Evolutionary conservation across 768 basidiomycete genomes (phyloP).

Genomic region (Coprinopsis sp.): DNA sequence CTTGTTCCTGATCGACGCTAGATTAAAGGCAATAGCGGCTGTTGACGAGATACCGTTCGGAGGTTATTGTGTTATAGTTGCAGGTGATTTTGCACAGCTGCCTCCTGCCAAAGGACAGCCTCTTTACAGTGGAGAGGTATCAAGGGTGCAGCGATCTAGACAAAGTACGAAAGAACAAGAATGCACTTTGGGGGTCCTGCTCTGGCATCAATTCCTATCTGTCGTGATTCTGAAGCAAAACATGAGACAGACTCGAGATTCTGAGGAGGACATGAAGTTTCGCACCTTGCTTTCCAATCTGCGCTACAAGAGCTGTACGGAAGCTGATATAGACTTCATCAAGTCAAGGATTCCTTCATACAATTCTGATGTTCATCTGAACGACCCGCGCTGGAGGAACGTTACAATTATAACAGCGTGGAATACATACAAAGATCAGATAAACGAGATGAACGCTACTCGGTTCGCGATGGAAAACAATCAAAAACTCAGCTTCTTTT

Average conservation of each 20-base stretch:
- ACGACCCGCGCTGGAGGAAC: not conserved
- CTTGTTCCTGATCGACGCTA: constrained; percentile 8
- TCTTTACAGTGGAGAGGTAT: constrained; percentile 1
- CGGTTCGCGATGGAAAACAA: not conserved
- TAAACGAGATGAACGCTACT: not conserved
- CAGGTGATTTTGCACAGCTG: constrained; percentile 9
- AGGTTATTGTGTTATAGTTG: constrained; percentile 1
- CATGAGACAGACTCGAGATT: not conserved
- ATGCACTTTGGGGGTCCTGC: not conserved
- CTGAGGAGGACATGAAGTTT: not conserved
- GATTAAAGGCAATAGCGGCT: not conserved
- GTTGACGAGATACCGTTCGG: constrained; percentile 7
- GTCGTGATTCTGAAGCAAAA: constrained; percentile 1
- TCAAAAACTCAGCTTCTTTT: not conserved
- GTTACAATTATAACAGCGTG: not conserved
- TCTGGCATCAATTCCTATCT: not conserved
- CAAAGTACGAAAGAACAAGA: not conserved
- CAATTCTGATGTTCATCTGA: not conserved
- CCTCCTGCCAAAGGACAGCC: not conserved
- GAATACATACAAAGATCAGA: not conserved
- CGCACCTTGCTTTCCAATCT: not conserved
- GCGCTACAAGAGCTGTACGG: not conserved
- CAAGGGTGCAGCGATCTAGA: not conserved
- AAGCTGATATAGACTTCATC: not conserved
- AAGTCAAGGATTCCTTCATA: not conserved